phyloP scores from a whole-genome alignment of 2,329 filamentous ascomycete species.

The Ambrosiella xylebori region DNA sequence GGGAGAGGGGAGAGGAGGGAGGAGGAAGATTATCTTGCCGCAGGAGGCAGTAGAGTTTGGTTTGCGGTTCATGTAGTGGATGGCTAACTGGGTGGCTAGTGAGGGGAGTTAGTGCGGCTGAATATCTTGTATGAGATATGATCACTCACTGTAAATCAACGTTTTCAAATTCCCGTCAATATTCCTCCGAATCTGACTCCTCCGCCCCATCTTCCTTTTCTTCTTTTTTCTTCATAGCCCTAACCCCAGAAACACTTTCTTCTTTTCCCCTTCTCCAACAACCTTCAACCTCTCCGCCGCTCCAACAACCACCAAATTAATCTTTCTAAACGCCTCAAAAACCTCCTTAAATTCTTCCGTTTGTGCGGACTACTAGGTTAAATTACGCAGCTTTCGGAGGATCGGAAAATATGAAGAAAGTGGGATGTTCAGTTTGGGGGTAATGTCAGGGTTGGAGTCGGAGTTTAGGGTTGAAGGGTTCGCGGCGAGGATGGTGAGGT shows the following conservation, averaged over 20 bases:
- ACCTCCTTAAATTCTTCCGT: neutral
- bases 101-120: neutral
- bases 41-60: neutral
- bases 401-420: neutral
- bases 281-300: neutral
- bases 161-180: neutral
- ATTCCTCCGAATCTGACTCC: neutral
- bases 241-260: neutral
- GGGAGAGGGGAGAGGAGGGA: neutral
- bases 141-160: neutral
- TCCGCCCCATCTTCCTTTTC: neutral
- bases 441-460: neutral
- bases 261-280: neutral
- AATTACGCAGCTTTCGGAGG: neutral
- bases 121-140: neutral
- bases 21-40: neutral
- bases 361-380: neutral
- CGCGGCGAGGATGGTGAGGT: neutral
- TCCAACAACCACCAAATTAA: neutral
- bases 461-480: neutral
- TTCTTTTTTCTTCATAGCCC: neutral
- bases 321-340: neutral
- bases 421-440: neutral
- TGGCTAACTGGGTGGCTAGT: neutral
- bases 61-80: neutral